phyloP scores from a whole-genome alignment of 2,329 filamentous ascomycete species.

The Fusarium torreyae region DNA sequence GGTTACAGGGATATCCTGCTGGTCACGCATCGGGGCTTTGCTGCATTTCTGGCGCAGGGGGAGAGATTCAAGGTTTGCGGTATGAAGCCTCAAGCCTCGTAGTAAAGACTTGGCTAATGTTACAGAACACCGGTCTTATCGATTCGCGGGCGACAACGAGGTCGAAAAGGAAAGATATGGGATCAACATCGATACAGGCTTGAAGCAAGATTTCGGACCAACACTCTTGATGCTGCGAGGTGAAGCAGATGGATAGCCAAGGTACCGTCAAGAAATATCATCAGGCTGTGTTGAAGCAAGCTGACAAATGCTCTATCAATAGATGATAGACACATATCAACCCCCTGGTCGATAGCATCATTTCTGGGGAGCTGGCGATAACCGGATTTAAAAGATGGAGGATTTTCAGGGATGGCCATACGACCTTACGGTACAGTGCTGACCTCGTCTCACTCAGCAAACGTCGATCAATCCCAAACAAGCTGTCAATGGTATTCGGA shows the following conservation, averaged over 20 bases:
- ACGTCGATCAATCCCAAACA: background rate
- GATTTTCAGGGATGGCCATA: background rate
- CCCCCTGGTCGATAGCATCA: background rate
- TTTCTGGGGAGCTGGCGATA: constrained; percentile 10
- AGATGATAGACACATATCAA: background rate
- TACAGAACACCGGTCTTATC: constrained; percentile 38
- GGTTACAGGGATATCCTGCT: constrained; percentile 39
- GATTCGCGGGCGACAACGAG: constrained; percentile 28
- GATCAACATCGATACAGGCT: constrained; percentile 31
- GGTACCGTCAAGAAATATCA: background rate
- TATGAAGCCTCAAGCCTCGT: background rate
- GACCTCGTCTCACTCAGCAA: constrained; percentile 26
- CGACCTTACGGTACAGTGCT: background rate
- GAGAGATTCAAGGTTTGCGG: constrained; percentile 41
- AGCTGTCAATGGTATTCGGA: background rate
- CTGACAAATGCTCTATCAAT: constrained; percentile 8
- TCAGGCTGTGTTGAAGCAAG: background rate
- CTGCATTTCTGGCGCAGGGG: constrained; percentile 42
- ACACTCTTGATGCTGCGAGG: constrained; percentile 22
- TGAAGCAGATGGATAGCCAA: background rate
- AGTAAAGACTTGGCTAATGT: background rate
- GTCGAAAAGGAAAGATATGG: constrained; percentile 11
- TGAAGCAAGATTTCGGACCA: constrained; percentile 41
- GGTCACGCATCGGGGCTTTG: constrained; percentile 41
- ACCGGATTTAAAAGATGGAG: background rate